Conservation (phyloP, 225 moss, liverwort and hornwort genomes). For the Polytrichum formosum region DNA sequence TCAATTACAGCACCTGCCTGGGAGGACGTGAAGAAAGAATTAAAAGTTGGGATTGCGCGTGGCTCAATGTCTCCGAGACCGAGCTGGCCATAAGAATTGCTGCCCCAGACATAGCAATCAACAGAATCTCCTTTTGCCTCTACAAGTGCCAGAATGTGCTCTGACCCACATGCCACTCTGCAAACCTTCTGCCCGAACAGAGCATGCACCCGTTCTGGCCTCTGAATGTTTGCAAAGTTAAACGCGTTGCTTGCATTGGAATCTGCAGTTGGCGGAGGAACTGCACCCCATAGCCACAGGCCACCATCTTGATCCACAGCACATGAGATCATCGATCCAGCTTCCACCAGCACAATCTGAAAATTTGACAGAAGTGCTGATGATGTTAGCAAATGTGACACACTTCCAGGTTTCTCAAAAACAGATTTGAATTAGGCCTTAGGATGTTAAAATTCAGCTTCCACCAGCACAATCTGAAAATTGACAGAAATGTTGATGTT, state of each 20-base stretch:
- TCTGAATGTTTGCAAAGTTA: conserved; percentile 37
- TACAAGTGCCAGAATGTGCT: conserved; percentile 55
- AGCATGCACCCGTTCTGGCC: conserved; percentile 43
- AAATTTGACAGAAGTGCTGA: neutral
- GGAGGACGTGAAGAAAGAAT: conserved; percentile 13
- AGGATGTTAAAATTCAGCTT: conserved; percentile 25
- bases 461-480: conserved; percentile 34
- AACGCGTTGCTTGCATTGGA: conserved; percentile 4
- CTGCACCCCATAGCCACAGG: conserved; percentile 61
- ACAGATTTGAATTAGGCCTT: too few species aligned
- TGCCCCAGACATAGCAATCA: conserved; percentile 57
- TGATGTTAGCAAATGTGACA: too few species aligned
- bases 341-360: conserved; percentile 45
- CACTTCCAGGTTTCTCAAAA: too few species aligned
- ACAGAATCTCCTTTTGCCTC: conserved; percentile 22
- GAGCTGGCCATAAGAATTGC: conserved; percentile 51
- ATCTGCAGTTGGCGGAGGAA: conserved; percentile 24
- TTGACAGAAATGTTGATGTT: neutral
- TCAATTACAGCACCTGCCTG: conserved; percentile 33
- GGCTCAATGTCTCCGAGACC: conserved; percentile 42
- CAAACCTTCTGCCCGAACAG: conserved; percentile 31
- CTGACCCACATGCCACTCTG: conserved; percentile 54
- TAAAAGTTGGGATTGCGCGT: conserved; percentile 25
- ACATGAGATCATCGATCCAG: conserved; percentile 59
- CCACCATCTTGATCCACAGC: conserved; percentile 49